phyloP scores from a whole-genome alignment of 768 basidiomycete genomes.

The Pulveroboletus sp. region DNA sequence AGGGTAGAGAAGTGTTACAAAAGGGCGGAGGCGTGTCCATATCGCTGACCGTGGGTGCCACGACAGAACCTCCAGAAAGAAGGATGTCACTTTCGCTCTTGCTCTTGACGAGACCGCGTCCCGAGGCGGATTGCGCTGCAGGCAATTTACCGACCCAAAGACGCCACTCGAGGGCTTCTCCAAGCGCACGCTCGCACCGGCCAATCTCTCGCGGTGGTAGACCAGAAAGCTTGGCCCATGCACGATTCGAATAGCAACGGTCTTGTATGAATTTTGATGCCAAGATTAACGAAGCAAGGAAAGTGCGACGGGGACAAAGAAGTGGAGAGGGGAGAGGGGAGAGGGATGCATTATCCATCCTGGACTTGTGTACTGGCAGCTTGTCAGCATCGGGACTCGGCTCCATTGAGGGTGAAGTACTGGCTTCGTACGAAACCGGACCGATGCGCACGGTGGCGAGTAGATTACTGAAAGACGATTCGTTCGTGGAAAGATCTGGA shows the following conservation, averaged over 20 bases:
- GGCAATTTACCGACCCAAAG: conserved; percentile 83
- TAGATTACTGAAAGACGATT: conserved; percentile 19
- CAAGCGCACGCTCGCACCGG: conserved; percentile 82
- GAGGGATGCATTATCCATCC: conserved; percentile 15
- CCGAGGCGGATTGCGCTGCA: conserved; percentile 28
- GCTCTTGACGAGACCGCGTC: conserved; percentile 42
- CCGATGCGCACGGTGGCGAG: conserved; percentile 44
- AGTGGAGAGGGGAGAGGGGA: conserved; percentile 69
- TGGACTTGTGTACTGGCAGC: conserved; percentile 8
- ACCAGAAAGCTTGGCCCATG: conserved; percentile 93
- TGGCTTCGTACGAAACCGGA: conserved; percentile 22
- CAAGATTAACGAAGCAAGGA: conserved; percentile 82
- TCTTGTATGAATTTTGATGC: conserved; percentile 94
- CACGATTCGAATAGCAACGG: conserved; percentile 87
- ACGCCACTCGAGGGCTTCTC: conserved; percentile 84
- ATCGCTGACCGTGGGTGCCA: background rate
- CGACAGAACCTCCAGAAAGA: background rate
- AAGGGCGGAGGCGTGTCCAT: conserved; percentile 1
- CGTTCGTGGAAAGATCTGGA: conserved; percentile 6
- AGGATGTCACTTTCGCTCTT: conserved; percentile 47
- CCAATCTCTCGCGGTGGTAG: conserved; percentile 82
- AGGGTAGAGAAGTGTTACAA: conserved; percentile 7
- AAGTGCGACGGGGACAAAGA: conserved; percentile 83
- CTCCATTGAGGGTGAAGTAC: conserved; percentile 16
- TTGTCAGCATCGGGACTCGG: conserved; percentile 12